Evolutionary conservation across 23 red algal genomes (phyloP).

Genomic region (Gracilaria gracilis): DNA sequence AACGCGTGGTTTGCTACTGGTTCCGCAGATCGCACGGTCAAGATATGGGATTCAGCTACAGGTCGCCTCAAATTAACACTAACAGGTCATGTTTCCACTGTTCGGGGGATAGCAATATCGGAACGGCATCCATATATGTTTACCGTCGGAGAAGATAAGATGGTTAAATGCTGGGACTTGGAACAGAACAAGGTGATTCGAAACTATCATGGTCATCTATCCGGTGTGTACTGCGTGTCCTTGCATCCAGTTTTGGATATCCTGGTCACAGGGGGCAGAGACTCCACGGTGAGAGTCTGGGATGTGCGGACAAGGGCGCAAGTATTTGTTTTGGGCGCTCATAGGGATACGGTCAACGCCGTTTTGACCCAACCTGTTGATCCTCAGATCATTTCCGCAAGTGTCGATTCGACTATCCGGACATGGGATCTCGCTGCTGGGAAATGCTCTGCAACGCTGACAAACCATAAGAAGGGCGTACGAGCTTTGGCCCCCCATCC

Average conservation of each 20-base stretch:
- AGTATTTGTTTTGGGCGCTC: constrained; percentile 76
- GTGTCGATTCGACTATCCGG: constrained; percentile 85
- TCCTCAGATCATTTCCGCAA: constrained; percentile 84
- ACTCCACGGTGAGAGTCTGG: constrained; percentile 90
- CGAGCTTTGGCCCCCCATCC: constrained; percentile 82
- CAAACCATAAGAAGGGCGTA: constrained; percentile 93
- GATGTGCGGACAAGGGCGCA: constrained; percentile 86
- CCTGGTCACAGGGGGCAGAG: constrained; percentile 85
- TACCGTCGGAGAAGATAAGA: constrained; percentile 91
- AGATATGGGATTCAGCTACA: constrained; percentile 91
- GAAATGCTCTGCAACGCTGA: constrained; percentile 79
- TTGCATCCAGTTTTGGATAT: constrained; percentile 89
- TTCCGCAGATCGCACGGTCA: constrained; percentile 89
- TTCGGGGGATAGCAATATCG: constrained; percentile 82
- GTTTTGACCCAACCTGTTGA: constrained; percentile 74
- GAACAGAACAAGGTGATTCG: constrained; percentile 94
- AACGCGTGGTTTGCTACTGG: constrained; percentile 95
- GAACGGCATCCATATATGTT: constrained; percentile 90
- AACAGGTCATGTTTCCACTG: constrained; percentile 89
- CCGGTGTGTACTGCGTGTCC: constrained; percentile 84
- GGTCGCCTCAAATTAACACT: constrained; percentile 89
- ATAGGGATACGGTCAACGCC: constrained; percentile 78
- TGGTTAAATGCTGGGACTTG: constrained; percentile 96
- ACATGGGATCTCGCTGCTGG: constrained; percentile 94
- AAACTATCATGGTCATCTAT: constrained; percentile 94